These are phyloP conservation scores for Acanthamoeba sp. DNA, from an alignment of 208 protist species.

Conservation along the genomic window DNA sequence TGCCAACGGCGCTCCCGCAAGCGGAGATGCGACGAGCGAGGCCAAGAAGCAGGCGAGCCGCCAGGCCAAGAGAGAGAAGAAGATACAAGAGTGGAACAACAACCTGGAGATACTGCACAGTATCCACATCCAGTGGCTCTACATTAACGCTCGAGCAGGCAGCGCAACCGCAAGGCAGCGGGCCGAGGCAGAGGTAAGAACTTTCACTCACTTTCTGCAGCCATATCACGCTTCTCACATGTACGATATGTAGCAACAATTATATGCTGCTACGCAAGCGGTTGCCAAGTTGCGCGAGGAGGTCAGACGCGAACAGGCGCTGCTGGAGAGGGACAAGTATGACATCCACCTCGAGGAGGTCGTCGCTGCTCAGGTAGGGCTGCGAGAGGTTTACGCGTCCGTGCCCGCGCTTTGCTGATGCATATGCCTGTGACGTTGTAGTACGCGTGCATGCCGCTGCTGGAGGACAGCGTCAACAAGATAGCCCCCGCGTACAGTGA, in stretches of 20 bases:
- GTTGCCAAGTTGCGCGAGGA: conserved; percentile 26
- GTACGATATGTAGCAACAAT: background rate
- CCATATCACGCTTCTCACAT: background rate
- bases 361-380: background rate
- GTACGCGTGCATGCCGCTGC: background rate
- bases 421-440: no score
- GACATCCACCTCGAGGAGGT: background rate
- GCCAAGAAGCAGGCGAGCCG: conserved; percentile 41
- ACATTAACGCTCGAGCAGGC: background rate
- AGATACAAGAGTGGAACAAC: background rate
- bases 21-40: background rate
- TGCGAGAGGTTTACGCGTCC: no score
- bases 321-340: background rate
- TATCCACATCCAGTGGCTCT: background rate
- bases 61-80: background rate
- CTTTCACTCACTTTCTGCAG: no score
- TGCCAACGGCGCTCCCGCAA: background rate
- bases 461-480: background rate
- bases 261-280: background rate
- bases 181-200: conserved; percentile 10
- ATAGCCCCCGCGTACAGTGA: background rate
- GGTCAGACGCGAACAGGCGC: background rate
- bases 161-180: background rate
- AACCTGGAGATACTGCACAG: background rate
- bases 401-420: no score